These are phyloP conservation scores for Pestalotiopsis sp. DNA, from an alignment of 2,329 filamentous ascomycete species.

Conservation along the genomic window DNA sequence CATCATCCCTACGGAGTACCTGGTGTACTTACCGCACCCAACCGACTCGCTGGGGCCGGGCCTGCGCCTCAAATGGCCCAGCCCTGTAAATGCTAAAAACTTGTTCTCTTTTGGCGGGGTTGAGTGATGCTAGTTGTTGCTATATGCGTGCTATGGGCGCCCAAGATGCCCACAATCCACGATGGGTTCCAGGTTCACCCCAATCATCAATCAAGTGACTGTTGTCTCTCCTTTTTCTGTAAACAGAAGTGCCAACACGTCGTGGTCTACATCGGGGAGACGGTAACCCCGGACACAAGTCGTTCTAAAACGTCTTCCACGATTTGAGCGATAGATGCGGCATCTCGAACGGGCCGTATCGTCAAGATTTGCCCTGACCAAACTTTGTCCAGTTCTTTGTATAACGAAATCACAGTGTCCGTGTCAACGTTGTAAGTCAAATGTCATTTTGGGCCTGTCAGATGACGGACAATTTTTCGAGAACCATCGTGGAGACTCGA, in stretches of 20 bases:
- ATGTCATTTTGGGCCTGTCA: conserved; percentile 3
- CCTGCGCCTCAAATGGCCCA: conserved; percentile 11
- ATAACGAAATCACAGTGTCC: background rate
- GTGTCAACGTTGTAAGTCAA: background rate
- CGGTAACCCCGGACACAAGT: background rate
- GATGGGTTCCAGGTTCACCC: background rate
- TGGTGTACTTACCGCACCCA: background rate
- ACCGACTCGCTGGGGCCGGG: background rate
- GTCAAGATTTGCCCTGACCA: conserved; percentile 1
- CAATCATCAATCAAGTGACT: background rate
- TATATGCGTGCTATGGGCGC: conserved; percentile 1
- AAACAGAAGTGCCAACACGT: background rate
- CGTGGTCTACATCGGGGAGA: background rate
- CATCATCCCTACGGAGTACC: background rate
- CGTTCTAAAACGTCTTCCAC: background rate
- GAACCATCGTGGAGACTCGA: background rate
- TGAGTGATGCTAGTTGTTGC: conserved; percentile 3
- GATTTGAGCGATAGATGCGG: background rate
- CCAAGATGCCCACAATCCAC: background rate
- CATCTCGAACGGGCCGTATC: background rate
- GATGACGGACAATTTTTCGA: background rate
- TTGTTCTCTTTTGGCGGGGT: conserved; percentile 6
- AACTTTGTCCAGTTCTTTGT: conserved; percentile 1
- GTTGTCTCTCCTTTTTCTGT: background rate
- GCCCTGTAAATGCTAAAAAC: background rate